Base-by-base conservation (phyloP, 2,329 filamentous ascomycete genomes). In the Pseudovirgaria hyperparasitica region DNA sequence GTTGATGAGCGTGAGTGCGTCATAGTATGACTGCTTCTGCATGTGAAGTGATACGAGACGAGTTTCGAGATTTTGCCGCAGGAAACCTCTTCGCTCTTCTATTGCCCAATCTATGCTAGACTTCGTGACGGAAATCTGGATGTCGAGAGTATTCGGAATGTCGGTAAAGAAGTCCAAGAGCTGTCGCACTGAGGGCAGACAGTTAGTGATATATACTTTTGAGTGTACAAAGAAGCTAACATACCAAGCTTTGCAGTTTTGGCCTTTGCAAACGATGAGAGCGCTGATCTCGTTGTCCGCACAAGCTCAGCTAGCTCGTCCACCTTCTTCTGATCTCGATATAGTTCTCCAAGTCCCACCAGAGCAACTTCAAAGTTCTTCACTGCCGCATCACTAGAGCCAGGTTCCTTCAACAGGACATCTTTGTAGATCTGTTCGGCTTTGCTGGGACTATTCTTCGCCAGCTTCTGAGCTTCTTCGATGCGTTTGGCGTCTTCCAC, bases 41-140 rank as follows among this genome's bases (percentile, higher is more conserved):
- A 98, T 96, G 65, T 93, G 84, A 35, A 98, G 76, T 28, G 74
- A 70, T 29, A 98, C 90, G 31, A 98, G 77, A 37, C 90, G 81
- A 31, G 87, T 92, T 67, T 98, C 85, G 50, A 98, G 82, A 58
- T 92, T 93, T 65, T 98, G 90, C 42, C 90, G 85, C 43, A 98
- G 73, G 69, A 98, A 98, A 34, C 84, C 82, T 50, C 90, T 80
- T 45, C 86, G 81, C 64, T 96, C 85, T 27, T 82, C 81, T 29
- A 87, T 82, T 25, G 90, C 90, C 90, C 90, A 98, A 63, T 96
- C 87, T 74, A 98, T 98, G 65, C 85, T 96, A 60, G 90, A 93
- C 62, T 93, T 93, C 49, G 90, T 98, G 46, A 94, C 84, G 54
- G 76, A 65, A 55, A 93, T 85, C 63, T 98, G 90, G 52, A 78